A percentile compares a stretch with the other conserved stretches of the same genome.
Evolutionary conservation across 2,329 filamentous ascomycete genomes (phyloP).

Genomic region (Rachicladosporium sp.): DNA sequence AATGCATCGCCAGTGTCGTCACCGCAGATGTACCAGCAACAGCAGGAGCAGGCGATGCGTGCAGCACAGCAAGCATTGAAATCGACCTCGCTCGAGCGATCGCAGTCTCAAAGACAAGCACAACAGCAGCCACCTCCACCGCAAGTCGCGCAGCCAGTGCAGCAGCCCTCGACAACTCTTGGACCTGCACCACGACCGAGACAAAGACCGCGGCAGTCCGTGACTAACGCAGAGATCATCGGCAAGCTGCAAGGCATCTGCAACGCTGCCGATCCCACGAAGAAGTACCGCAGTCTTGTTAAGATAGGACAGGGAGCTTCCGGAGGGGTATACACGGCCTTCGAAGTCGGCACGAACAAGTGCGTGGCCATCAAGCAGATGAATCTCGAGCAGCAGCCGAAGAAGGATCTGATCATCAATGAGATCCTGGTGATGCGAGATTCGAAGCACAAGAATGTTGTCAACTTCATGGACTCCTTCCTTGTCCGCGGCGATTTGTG

Average conservation of each 20-base stretch:
- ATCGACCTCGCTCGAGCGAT: constrained; percentile 49
- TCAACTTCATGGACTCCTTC: constrained; percentile 98
- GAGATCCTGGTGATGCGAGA: constrained; percentile 99
- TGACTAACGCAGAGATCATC: constrained; percentile 61
- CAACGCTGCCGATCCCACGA: constrained; percentile 75
- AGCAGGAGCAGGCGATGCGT: constrained; percentile 74
- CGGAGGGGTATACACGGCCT: constrained; percentile 86
- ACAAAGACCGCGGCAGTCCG: constrained; percentile 64
- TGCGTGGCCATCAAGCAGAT: constrained; percentile 99
- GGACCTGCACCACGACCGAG: constrained; percentile 56
- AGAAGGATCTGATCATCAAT: constrained; percentile 98
- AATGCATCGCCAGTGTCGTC: constrained; percentile 37
- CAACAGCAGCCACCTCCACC: constrained; percentile 32
- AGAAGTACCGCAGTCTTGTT: constrained; percentile 73
- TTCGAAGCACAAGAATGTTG: constrained; percentile 94
- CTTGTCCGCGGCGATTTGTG: constrained; percentile 81
- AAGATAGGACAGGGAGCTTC: constrained; percentile 98
- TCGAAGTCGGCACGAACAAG: constrained; percentile 70
- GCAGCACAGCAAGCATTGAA: constrained; percentile 66
- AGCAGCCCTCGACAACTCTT: constrained; percentile 46
- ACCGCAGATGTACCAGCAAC: constrained; percentile 46
- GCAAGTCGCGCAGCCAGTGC: constrained; percentile 39
- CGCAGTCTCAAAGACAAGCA: constrained; percentile 50
- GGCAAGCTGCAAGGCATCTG: constrained; percentile 79
- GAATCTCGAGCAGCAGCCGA: constrained; percentile 96